phyloP scores from a whole-genome alignment of 2,329 filamentous ascomycete species.

The Trichoderma asperellum region DNA sequence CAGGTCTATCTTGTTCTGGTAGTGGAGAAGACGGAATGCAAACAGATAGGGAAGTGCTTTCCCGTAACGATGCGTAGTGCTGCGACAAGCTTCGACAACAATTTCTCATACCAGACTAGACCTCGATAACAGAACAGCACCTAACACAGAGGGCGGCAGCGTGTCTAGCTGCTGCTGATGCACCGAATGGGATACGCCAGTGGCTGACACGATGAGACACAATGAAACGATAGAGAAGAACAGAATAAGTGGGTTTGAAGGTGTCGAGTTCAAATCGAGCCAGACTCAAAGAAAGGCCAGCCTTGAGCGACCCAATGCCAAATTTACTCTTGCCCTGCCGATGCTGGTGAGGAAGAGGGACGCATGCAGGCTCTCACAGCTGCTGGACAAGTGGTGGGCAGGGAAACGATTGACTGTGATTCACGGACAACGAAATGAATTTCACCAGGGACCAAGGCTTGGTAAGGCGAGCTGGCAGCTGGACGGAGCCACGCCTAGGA shows the following conservation, averaged over 20 bases:
- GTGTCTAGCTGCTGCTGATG: slow-evolving; percentile 14
- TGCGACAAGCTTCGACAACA: neutral
- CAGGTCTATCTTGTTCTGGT: neutral
- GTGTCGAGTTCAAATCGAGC: neutral
- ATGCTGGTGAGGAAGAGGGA: slow-evolving; percentile 8
- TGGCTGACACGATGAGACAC: slow-evolving; percentile 1
- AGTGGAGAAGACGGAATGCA: neutral
- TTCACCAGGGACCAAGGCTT: neutral
- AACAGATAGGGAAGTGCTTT: neutral
- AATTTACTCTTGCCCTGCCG: slow-evolving; percentile 9
- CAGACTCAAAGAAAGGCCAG: slow-evolving; percentile 1
- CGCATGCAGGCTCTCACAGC: slow-evolving; percentile 19
- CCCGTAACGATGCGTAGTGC: neutral
- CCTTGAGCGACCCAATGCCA: slow-evolving; percentile 16
- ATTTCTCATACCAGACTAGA: neutral
- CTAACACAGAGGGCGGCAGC: neutral
- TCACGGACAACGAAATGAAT: neutral
- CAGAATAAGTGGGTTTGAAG: neutral
- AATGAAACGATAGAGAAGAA: slow-evolving; percentile 1
- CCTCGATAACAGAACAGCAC: slow-evolving; percentile 3
- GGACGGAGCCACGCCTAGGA: neutral
- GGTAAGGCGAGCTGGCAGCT: slow-evolving; percentile 6
- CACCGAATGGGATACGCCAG: neutral
- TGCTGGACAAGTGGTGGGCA: slow-evolving; percentile 15
- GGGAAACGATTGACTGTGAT: slow-evolving; percentile 16